Evolutionary conservation across 768 basidiomycete genomes (phyloP).

Genomic region (Cystofilobasidium macerans): DNA sequence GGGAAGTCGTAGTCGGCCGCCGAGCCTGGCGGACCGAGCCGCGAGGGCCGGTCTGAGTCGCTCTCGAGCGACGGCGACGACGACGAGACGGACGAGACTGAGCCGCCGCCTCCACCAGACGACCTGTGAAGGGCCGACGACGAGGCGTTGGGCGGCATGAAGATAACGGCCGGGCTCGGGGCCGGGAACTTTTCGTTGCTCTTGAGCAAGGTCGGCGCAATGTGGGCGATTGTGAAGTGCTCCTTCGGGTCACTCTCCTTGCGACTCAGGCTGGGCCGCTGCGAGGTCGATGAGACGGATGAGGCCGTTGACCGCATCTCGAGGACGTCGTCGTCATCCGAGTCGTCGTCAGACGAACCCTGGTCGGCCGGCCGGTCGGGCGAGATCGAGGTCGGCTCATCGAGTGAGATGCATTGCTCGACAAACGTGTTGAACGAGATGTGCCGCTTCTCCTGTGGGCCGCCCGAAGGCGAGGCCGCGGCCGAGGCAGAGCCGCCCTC

Average conservation of each 20-base stretch:
- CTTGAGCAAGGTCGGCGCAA: slow-evolving; percentile 77
- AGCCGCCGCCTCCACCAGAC: too few species aligned
- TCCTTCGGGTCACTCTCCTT: slow-evolving; percentile 39
- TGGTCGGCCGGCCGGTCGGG: slow-evolving; percentile 27
- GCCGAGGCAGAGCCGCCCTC: slow-evolving; percentile 15
- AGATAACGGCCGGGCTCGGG: slow-evolving; percentile 37
- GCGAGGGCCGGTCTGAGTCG: slow-evolving; percentile 26
- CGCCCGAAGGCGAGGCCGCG: not conserved
- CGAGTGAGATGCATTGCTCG: slow-evolving; percentile 69
- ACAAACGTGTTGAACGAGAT: slow-evolving; percentile 98
- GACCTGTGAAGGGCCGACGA: slow-evolving; percentile 9
- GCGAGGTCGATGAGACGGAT: slow-evolving; percentile 33
- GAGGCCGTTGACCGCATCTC: slow-evolving; percentile 50
- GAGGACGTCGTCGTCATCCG: slow-evolving; percentile 51
- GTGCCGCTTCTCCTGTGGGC: slow-evolving; percentile 52
- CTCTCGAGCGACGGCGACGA: slow-evolving; percentile 18
- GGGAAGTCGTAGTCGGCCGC: slow-evolving; percentile 34
- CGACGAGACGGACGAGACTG: slow-evolving; percentile 15
- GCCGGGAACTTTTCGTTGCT: slow-evolving; percentile 44
- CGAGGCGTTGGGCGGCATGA: slow-evolving; percentile 37
- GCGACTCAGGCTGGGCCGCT: slow-evolving; percentile 33
- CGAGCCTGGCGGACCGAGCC: slow-evolving; percentile 18
- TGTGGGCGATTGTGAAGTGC: slow-evolving; percentile 58
- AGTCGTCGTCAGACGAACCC: slow-evolving; percentile 30
- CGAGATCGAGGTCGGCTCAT: slow-evolving; percentile 33